Evolutionary conservation across 139 green algal genomes (phyloP).

Genomic region (Haematococcus lacustris): DNA sequence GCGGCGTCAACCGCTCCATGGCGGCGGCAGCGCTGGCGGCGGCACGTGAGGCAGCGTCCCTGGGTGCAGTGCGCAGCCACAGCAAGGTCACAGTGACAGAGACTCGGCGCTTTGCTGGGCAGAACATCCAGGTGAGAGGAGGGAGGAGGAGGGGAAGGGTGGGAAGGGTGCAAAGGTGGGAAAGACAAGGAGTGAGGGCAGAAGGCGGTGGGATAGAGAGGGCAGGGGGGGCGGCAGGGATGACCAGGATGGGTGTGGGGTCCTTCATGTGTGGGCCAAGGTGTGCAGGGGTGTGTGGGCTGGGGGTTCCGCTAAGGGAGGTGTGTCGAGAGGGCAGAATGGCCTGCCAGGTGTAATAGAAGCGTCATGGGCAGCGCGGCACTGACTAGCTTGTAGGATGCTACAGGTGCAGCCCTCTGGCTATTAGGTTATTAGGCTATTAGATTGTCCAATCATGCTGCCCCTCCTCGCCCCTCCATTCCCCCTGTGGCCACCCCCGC

Average conservation of each 20-base stretch:
- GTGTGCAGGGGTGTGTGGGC: not conserved
- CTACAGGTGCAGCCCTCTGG: too few relatives aligned
- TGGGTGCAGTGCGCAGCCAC: not conserved
- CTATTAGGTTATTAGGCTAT: too few relatives aligned
- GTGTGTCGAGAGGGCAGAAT: too few relatives aligned
- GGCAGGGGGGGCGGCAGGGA: too few relatives aligned
- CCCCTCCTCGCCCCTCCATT: too few relatives aligned
- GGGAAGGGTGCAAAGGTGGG: not conserved
- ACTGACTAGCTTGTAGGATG: too few relatives aligned
- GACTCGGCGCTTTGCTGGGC: slow-evolving; percentile 69
- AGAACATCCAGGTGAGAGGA: slow-evolving; percentile 58
- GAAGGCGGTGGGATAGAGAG: too few relatives aligned
- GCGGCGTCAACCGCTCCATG: not conserved
- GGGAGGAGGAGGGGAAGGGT: not conserved
- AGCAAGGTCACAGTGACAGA: slow-evolving; percentile 38
- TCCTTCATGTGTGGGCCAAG: not conserved
- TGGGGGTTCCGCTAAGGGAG: too few relatives aligned
- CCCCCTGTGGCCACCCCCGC: not conserved
- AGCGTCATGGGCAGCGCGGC: too few relatives aligned
- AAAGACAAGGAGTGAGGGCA: not conserved
- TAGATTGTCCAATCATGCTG: too few relatives aligned
- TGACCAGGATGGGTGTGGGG: not conserved
- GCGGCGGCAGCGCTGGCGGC: slow-evolving; percentile 17
- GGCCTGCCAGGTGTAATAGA: too few relatives aligned
- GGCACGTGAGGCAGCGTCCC: slow-evolving; percentile 15